These are phyloP conservation scores for Calycina herbarum DNA, from an alignment of 2,329 filamentous ascomycete genomes.

Conservation along the genomic window DNA sequence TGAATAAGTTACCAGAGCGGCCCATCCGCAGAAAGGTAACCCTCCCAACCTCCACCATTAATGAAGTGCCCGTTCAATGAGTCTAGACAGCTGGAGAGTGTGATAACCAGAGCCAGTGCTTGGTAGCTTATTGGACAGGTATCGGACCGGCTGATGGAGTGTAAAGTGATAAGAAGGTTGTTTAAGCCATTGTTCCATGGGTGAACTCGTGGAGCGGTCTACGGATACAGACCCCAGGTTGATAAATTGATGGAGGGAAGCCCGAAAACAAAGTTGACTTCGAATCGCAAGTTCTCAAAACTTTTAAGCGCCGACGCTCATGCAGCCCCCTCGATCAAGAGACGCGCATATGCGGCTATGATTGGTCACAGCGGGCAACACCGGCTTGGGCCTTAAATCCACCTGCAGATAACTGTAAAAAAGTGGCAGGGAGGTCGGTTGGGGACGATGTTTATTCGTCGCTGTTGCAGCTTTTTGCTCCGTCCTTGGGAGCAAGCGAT, in stretches of 20 bases:
- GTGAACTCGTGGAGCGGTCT: conserved; percentile 5
- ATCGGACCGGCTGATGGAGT: not conserved
- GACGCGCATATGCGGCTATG: conserved; percentile 31
- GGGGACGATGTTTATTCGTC: conserved; percentile 4
- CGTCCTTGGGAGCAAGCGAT: not conserved
- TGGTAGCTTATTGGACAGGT: not conserved
- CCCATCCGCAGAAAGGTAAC: conserved; percentile 17
- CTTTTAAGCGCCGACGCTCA: conserved; percentile 27
- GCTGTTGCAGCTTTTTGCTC: not conserved
- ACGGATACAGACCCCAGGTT: not conserved
- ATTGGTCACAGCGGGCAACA: conserved; percentile 18
- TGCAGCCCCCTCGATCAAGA: conserved; percentile 28
- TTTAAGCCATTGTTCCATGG: not conserved
- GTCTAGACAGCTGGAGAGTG: not conserved
- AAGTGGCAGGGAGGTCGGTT: not conserved
- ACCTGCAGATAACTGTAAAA: conserved; percentile 6
- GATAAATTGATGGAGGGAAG: conserved; percentile 1
- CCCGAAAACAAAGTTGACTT: not conserved
- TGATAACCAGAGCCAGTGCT: not conserved
- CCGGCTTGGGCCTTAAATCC: not conserved
- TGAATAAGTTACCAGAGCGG: conserved; percentile 19
- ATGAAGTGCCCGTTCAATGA: not conserved
- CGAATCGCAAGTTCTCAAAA: not conserved
- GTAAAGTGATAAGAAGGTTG: not conserved
- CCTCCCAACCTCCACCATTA: not conserved